Percentiles rank a stretch among this genome's conserved stretches.
Conservation (phyloP, 352 stramenopile species). For the Globisporangium ultimum region DNA sequence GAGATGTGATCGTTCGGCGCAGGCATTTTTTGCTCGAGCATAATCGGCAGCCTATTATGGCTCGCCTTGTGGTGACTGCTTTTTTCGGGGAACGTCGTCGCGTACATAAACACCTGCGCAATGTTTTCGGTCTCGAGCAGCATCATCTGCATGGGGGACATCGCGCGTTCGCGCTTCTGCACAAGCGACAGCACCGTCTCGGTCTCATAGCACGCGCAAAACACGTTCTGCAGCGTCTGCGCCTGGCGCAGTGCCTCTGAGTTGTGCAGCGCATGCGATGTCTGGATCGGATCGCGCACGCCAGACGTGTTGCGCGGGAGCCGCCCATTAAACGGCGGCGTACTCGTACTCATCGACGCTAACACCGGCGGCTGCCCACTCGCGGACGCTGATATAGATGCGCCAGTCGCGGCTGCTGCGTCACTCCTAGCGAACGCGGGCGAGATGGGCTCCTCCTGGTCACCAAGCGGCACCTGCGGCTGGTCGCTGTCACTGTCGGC, state of each 20-base stretch:
- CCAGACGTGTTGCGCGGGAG: conserved; percentile 34
- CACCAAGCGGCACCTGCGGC: conserved; percentile 1
- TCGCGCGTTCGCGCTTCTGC: conserved; percentile 48
- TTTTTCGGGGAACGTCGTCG: conserved; percentile 29
- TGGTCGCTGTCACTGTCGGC: conserved; percentile 34
- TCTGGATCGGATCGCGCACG: conserved; percentile 51
- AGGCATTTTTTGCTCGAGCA: neutral
- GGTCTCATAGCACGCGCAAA: conserved; percentile 73
- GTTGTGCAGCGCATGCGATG: conserved; percentile 71
- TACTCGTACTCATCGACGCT: conserved; percentile 16
- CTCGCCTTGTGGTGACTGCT: conserved; percentile 11
- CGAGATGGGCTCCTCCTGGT: conserved; percentile 7
- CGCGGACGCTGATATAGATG: neutral
- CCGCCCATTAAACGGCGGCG: conserved; percentile 26
- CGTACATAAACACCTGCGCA: conserved; percentile 57
- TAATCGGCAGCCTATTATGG: neutral
- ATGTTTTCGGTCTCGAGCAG: conserved; percentile 61
- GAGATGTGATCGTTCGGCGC: conserved; percentile 11
- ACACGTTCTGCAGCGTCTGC: conserved; percentile 61
- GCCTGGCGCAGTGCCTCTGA: conserved; percentile 62
- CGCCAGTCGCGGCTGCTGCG: neutral
- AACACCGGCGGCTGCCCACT: neutral
- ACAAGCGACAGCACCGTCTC: conserved; percentile 63
- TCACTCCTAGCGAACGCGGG: neutral
- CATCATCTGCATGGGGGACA: conserved; percentile 66